Percentiles rank a stretch among this genome's conserved stretches.
Conservation (phyloP, 1,284 basidiomycete genomes). For the Heterobasidion irregulare region DNA sequence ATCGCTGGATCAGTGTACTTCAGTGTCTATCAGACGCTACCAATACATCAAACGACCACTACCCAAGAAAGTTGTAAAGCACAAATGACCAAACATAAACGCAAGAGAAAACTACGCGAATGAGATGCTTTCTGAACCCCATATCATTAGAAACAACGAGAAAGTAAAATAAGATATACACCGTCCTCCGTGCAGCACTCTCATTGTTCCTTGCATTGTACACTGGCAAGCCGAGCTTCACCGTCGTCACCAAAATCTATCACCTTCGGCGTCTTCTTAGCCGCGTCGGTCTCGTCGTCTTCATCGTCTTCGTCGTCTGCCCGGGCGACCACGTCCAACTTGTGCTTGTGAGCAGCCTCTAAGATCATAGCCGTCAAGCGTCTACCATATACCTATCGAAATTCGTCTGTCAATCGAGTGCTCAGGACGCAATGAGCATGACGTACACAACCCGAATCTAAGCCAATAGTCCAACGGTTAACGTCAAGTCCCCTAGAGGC, state of each 20-base stretch:
- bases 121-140: too few relatives aligned
- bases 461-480: slow-evolving; percentile 70
- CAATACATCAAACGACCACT: too few relatives aligned
- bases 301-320: slow-evolving; percentile 18
- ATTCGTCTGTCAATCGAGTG: background rate
- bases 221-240: slow-evolving; percentile 23
- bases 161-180: background rate
- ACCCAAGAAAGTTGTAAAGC: too few relatives aligned
- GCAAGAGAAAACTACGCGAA: too few relatives aligned
- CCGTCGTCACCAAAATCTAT: slow-evolving; percentile 21
- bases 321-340: background rate
- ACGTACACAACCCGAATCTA: slow-evolving; percentile 78
- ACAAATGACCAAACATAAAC: too few relatives aligned
- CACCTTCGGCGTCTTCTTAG: slow-evolving; percentile 4
- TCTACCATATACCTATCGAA: slow-evolving; percentile 37
- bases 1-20: too few relatives aligned
- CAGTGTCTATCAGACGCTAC: too few relatives aligned
- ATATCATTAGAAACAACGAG: background rate
- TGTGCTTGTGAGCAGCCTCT: slow-evolving; percentile 10
- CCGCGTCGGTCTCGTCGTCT: slow-evolving; percentile 19
- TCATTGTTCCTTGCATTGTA: slow-evolving; percentile 21
- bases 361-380: slow-evolving; percentile 53
- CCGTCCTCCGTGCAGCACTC: slow-evolving; percentile 16
- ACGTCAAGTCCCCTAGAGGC: slow-evolving; percentile 71
- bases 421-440: too few relatives aligned